phyloP scores from a whole-genome alignment of 1,139 yeast genomes.

The Pichia sp. region DNA sequence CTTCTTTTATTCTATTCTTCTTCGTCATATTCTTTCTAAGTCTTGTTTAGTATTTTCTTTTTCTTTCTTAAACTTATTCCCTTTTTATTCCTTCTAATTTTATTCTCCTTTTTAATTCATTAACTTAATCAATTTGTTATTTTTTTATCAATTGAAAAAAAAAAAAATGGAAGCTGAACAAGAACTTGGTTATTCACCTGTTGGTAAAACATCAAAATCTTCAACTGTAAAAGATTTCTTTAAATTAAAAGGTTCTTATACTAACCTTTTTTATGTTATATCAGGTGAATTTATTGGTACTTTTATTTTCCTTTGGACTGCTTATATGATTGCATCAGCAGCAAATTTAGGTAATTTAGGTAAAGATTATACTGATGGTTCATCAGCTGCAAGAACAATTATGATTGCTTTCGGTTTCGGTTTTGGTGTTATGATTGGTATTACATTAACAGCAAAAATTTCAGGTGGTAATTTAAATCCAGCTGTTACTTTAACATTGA shows the following conservation, averaged over 20 bases:
- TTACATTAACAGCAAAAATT: conserved; percentile 68
- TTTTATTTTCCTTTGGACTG: conserved; percentile 75
- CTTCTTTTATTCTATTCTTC: too few relatives aligned
- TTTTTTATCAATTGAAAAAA: neutral
- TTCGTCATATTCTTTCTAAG: too few relatives aligned
- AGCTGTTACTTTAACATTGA: conserved; percentile 72
- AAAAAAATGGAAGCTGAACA: conserved; percentile 30
- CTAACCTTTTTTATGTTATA: conserved; percentile 49
- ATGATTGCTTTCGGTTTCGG: conserved; percentile 90
- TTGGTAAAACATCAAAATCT: conserved; percentile 16
- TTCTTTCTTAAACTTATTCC: too few relatives aligned
- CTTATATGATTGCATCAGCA: conserved; percentile 76
- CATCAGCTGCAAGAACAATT: conserved; percentile 61
- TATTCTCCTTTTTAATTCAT: neutral
- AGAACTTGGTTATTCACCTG: conserved; percentile 34
- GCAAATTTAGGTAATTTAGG: conserved; percentile 53
- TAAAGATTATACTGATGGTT: conserved; percentile 35
- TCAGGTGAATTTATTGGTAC: conserved; percentile 81
- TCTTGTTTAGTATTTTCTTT: too few relatives aligned
- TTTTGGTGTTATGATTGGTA: conserved; percentile 72
- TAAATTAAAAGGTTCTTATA: conserved; percentile 32
- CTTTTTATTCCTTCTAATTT: neutral
- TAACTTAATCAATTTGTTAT: neutral
- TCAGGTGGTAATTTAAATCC: conserved; percentile 93
- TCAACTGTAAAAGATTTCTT: conserved; percentile 19